Conservation (phyloP, 2,329 filamentous ascomycete species). For the Stagonosporopsis rhizophila region DNA sequence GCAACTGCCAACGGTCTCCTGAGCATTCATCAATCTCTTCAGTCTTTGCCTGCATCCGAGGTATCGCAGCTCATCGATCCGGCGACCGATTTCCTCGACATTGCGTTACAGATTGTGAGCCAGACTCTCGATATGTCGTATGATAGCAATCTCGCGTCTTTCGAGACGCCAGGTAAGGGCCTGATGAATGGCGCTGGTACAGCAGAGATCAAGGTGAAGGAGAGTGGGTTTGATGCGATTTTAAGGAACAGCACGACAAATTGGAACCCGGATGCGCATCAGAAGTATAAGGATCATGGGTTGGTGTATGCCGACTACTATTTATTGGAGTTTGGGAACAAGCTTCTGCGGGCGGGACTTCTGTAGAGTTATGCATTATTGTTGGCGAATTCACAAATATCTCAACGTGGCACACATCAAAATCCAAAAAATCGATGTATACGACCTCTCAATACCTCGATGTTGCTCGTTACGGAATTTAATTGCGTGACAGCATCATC, state of each 20-base stretch:
- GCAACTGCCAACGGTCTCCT: constrained; percentile 54
- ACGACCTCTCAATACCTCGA: no score
- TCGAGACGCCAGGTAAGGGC: constrained; percentile 20
- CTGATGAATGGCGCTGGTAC: constrained; percentile 24
- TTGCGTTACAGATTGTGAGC: constrained; percentile 30
- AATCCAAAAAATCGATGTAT: no score
- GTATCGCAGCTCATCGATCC: constrained; percentile 3
- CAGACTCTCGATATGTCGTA: constrained; percentile 44
- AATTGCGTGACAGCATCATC: background rate
- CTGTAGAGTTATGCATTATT: constrained; percentile 17
- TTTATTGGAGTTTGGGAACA: constrained; percentile 57
- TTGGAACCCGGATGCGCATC: constrained; percentile 56
- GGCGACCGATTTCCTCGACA: constrained; percentile 25
- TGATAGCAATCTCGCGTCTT: constrained; percentile 36
- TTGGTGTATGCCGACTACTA: constrained; percentile 61
- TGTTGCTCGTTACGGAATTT: background rate
- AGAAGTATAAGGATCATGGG: constrained; percentile 56
- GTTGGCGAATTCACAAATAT: background rate
- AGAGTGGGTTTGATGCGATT: constrained; percentile 54
- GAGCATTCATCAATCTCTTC: constrained; percentile 47
- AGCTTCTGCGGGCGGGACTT: constrained; percentile 49
- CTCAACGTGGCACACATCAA: background rate
- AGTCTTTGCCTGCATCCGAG: constrained; percentile 19
- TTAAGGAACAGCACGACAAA: constrained; percentile 57
- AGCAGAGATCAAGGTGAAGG: constrained; percentile 28